Evolutionary conservation across 1,284 basidiomycete species (phyloP).

Genomic region (Fistulina hepatica): DNA sequence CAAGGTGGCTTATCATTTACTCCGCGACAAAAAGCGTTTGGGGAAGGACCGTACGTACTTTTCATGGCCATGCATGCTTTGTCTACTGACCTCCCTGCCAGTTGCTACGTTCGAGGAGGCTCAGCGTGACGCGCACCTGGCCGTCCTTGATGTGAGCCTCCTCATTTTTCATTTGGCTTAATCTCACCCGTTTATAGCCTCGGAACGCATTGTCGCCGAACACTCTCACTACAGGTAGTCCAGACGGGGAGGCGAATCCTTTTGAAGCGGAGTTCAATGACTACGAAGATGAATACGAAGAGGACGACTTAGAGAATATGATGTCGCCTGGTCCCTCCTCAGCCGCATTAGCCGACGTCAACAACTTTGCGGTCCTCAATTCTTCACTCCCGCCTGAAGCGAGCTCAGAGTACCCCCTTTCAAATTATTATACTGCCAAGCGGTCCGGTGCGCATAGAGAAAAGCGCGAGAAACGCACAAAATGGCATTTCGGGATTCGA

Average conservation of each 20-base stretch:
- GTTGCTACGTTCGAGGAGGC: constrained; percentile 69
- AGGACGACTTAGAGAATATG: constrained; percentile 53
- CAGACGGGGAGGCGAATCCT: constrained; percentile 53
- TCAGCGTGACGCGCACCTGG: constrained; percentile 70
- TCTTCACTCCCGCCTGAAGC: constrained; percentile 56
- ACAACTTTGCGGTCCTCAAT: constrained; percentile 78
- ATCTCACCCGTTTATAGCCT: constrained; percentile 34
- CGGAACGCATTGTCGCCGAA: constrained; percentile 55
- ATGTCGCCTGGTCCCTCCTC: constrained; percentile 25
- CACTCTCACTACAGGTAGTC: constrained; percentile 41
- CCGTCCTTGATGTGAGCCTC: constrained; percentile 61
- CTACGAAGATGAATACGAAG: constrained; percentile 45
- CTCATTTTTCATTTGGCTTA: constrained; percentile 4
- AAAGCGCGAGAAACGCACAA: constrained; percentile 62
- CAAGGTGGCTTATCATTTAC: constrained; percentile 92
- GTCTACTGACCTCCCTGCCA: constrained; percentile 23
- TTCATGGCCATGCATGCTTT: constrained; percentile 1
- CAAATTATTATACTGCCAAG: constrained; percentile 54
- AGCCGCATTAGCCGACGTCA: constrained; percentile 34
- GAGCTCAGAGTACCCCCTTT: constrained; percentile 35
- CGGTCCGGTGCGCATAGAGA: constrained; percentile 41
- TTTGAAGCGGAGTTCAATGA: constrained; percentile 67
- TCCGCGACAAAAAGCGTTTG: constrained; percentile 81
- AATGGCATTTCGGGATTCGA: constrained; percentile 98
- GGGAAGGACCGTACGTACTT: constrained; percentile 65